Percentiles rank a stretch among this genome's conserved stretches.
Conservation (phyloP, 2,329 filamentous ascomycete genomes). For the Lecanicillium sp. region DNA sequence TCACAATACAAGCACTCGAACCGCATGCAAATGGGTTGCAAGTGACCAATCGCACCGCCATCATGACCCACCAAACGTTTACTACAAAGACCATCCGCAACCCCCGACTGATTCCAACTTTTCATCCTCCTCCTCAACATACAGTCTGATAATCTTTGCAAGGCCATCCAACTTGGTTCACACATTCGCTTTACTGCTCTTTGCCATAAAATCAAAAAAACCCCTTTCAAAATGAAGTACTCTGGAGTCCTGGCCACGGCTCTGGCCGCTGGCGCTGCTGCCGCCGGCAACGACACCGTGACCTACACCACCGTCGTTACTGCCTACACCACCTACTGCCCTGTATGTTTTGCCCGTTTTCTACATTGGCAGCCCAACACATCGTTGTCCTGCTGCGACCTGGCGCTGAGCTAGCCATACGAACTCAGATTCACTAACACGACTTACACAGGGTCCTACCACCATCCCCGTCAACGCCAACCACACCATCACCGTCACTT, state of each 20-base stretch:
- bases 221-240: conserved; percentile 11
- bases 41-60: not conserved
- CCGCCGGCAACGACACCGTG: conserved; percentile 16
- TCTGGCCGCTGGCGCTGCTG: conserved; percentile 10
- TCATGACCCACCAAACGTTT: not conserved
- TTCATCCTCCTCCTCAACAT: not conserved
- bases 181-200: conserved; percentile 10
- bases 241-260: conserved; percentile 5
- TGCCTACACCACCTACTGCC: conserved; percentile 37
- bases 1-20: too few relatives aligned
- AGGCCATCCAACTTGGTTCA: conserved; percentile 6
- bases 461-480: conserved; percentile 30
- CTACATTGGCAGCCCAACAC: not conserved
- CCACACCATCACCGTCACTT: conserved; percentile 39
- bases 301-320: conserved; percentile 20
- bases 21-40: too few relatives aligned
- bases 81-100: conserved; percentile 12
- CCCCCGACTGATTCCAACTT: not conserved
- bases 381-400: not conserved
- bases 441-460: conserved; percentile 28
- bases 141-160: not conserved
- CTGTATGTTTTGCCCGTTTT: conserved; percentile 27
- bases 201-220: conserved; percentile 1
- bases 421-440: conserved; percentile 13
- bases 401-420: not conserved